Evolutionary conservation across 768 basidiomycete species (phyloP).

Genomic region (Rhodocollybia butyracea): DNA sequence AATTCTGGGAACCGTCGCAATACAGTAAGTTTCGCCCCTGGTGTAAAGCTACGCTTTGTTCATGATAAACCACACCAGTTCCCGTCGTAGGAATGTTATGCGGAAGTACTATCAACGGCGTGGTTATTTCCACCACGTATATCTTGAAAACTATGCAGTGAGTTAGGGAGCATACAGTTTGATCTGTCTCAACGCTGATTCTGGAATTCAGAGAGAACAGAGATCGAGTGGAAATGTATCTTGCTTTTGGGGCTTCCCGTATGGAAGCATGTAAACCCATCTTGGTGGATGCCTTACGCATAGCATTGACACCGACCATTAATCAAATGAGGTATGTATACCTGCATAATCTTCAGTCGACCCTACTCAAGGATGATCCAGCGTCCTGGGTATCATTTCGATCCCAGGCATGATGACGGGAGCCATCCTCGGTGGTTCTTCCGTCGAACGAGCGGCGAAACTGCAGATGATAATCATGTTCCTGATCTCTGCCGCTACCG

Average conservation of each 20-base stretch:
- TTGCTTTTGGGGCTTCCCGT: slow-evolving; percentile 82
- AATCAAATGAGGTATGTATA: slow-evolving; percentile 75
- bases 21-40: slow-evolving; percentile 51
- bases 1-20: slow-evolving; percentile 84
- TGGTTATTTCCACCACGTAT: slow-evolving; percentile 67
- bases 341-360: not conserved
- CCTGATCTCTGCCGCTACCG: slow-evolving; percentile 80
- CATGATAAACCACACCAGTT: slow-evolving; percentile 39
- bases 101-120: slow-evolving; percentile 72
- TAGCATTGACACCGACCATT: slow-evolving; percentile 78
- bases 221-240: slow-evolving; percentile 83
- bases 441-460: slow-evolving; percentile 80
- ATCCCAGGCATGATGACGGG: slow-evolving; percentile 93
- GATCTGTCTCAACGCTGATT: not conserved
- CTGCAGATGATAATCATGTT: slow-evolving; percentile 95
- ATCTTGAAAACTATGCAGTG: slow-evolving; percentile 78
- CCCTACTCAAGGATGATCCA: slow-evolving; percentile 22
- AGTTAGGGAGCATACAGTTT: slow-evolving; percentile 18
- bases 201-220: slow-evolving; percentile 58
- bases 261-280: slow-evolving; percentile 83
- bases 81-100: slow-evolving; percentile 87
- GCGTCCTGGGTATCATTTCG: slow-evolving; percentile 73
- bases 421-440: slow-evolving; percentile 82
- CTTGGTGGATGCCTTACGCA: slow-evolving; percentile 70
- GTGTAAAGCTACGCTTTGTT: not conserved